Evolutionary conservation across 2,329 filamentous ascomycete genomes (phyloP).

Genomic region (Aspergillus amoenus): DNA sequence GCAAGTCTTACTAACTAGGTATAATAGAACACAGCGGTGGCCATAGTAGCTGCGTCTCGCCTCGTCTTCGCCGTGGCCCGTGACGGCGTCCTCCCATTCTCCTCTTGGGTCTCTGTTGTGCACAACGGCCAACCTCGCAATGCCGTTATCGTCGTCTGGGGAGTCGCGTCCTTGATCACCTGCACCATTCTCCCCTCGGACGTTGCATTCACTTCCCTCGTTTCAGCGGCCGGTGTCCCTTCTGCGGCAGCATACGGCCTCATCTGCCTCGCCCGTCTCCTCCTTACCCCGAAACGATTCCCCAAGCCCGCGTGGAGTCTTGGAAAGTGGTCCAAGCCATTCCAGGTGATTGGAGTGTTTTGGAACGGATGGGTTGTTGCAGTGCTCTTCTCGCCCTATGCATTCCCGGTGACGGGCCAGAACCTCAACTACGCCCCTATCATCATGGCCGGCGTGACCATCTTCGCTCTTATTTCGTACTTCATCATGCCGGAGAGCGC

Average conservation of each 20-base stretch:
- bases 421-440: conserved; percentile 53
- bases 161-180: conserved; percentile 53
- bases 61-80: conserved; percentile 63
- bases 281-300: conserved; percentile 50
- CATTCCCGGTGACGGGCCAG: conserved; percentile 45
- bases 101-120: conserved; percentile 57
- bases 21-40: conserved; percentile 57
- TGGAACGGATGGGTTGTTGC: conserved; percentile 55
- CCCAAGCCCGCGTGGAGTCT: conserved; percentile 51
- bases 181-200: conserved; percentile 60
- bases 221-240: conserved; percentile 54
- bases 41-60: conserved; percentile 59
- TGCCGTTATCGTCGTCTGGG: conserved; percentile 60
- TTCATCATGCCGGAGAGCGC: conserved; percentile 48
- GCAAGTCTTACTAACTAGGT: not conserved
- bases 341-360: conserved; percentile 48
- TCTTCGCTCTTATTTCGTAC: conserved; percentile 51
- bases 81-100: conserved; percentile 61
- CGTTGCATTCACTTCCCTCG: conserved; percentile 55
- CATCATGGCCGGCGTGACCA: conserved; percentile 52
- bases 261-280: conserved; percentile 50
- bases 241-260: conserved; percentile 54
- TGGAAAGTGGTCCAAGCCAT: conserved; percentile 46
- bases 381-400: conserved; percentile 48
- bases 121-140: conserved; percentile 59